Evolutionary conservation across 176 grass and related monocot genomes (phyloP).

Genomic region (Musa schizocarpa): DNA sequence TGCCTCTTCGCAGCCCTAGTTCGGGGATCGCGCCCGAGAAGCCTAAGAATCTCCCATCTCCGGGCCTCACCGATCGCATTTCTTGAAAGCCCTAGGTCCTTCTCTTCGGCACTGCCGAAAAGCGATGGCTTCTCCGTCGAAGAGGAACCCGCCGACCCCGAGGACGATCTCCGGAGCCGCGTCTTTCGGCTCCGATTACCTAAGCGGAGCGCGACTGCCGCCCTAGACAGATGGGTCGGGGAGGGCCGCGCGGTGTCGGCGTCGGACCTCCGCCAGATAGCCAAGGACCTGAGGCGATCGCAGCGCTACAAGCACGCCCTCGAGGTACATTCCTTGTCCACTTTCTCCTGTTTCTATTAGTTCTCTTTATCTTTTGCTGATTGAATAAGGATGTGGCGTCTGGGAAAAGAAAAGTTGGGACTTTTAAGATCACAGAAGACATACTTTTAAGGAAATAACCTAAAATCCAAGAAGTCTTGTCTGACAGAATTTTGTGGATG

Average conservation of each 20-base stretch:
- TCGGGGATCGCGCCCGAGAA: neutral
- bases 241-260: slow-evolving; percentile 42
- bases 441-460: neutral
- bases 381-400: neutral
- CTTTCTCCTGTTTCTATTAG: neutral
- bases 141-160: neutral
- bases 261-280: slow-evolving; percentile 44
- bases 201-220: slow-evolving; percentile 63
- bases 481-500: neutral
- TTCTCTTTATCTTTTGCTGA: neutral
- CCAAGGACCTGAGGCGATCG: slow-evolving; percentile 47
- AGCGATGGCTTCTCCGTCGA: slow-evolving; percentile 4
- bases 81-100: neutral
- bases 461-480: neutral
- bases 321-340: slow-evolving; percentile 35
- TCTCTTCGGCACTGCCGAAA: slow-evolving; percentile 19
- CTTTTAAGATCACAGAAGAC: neutral
- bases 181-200: slow-evolving; percentile 57
- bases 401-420: neutral
- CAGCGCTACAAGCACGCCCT: slow-evolving; percentile 80
- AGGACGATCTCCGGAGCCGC: slow-evolving; percentile 46
- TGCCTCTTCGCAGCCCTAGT: neutral
- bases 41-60: neutral
- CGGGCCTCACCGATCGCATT: neutral
- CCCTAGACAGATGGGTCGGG: slow-evolving; percentile 52